Conservation (phyloP, 495 filamentous ascomycete species). For the Aspergillus homomorphus region DNA sequence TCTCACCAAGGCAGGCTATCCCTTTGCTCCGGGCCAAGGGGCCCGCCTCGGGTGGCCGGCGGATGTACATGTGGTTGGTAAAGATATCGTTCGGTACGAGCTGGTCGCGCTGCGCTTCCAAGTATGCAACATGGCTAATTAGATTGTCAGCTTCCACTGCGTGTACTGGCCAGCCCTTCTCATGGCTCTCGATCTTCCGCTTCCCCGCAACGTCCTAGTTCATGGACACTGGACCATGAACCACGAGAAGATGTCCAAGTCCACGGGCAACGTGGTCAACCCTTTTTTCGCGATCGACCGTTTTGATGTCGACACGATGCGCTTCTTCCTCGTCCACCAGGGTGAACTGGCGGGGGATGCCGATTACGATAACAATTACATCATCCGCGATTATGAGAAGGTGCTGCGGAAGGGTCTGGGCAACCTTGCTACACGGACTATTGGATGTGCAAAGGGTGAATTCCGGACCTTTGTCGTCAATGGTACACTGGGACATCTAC, state of each 20-base stretch:
- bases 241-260: constrained; percentile 91
- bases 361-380: constrained; percentile 75
- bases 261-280: constrained; percentile 89
- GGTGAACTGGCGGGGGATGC: constrained; percentile 73
- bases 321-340: constrained; percentile 79
- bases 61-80: constrained; percentile 88
- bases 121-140: background rate
- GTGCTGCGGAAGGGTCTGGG: constrained; percentile 69
- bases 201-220: constrained; percentile 78
- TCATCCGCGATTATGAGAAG: constrained; percentile 76
- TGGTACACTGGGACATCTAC: constrained; percentile 32
- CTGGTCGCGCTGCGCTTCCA: background rate
- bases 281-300: constrained; percentile 88
- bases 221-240: constrained; percentile 96
- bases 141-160: constrained; percentile 67
- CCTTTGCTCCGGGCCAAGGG: constrained; percentile 66
- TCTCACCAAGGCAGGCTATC: constrained; percentile 81
- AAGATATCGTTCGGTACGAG: constrained; percentile 78
- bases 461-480: constrained; percentile 52
- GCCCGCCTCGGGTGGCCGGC: constrained; percentile 75
- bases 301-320: constrained; percentile 82
- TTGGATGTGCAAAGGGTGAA: constrained; percentile 63
- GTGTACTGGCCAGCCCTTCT: constrained; percentile 98
- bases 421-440: constrained; percentile 70
- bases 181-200: constrained; percentile 77